Evolutionary conservation across 495 filamentous ascomycete species (phyloP).

Genomic region (Xylaria longipes): DNA sequence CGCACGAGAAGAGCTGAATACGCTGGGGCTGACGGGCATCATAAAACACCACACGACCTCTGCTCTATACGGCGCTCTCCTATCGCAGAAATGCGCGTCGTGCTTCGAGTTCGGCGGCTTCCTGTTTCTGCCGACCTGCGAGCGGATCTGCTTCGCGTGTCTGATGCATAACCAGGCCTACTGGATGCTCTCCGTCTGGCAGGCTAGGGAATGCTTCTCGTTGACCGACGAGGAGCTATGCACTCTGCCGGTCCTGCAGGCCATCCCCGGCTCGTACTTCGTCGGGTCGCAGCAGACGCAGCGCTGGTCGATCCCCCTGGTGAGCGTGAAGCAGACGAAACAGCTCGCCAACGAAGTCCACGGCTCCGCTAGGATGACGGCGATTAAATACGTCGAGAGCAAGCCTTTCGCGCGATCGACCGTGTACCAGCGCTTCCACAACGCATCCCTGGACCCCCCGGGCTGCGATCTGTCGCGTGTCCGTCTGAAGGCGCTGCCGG

Average conservation of each 20-base stretch:
- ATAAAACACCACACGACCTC: neutral
- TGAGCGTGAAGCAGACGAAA: neutral
- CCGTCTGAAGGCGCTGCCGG: neutral
- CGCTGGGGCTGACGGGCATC: neutral
- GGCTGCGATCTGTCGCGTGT: neutral
- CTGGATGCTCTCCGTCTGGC: neutral
- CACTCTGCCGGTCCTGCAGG: neutral
- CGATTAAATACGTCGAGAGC: neutral
- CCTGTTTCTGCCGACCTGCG: neutral
- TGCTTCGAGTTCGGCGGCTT: neutral
- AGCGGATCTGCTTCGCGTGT: neutral
- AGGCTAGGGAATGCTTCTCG: neutral
- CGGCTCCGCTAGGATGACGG: neutral
- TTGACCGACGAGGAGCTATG: neutral
- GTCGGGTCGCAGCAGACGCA: neutral
- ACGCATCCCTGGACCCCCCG: neutral
- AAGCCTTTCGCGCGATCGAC: neutral
- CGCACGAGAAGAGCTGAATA: neutral
- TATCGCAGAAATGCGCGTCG: neutral
- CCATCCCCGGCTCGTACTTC: neutral
- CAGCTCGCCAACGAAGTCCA: neutral
- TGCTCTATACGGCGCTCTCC: neutral
- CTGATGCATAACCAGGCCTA: conserved; percentile 2
- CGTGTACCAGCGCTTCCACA: neutral
- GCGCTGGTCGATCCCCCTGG: neutral